Evolutionary conservation across 805 yeast genomes (phyloP).

Genomic region (Lachancea thermotolerans): DNA sequence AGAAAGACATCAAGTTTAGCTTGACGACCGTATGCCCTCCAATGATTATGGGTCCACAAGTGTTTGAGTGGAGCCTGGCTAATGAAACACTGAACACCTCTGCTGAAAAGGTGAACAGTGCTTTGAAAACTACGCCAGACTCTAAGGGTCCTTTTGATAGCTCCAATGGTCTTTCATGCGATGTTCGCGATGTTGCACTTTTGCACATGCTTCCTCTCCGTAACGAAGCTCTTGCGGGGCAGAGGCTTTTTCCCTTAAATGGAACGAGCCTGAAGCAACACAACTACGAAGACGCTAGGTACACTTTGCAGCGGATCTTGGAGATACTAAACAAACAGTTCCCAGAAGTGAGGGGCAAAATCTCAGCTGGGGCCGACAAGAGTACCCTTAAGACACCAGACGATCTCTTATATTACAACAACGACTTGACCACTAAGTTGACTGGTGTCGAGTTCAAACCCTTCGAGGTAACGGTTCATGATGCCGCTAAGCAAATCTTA

Average conservation of each 20-base stretch:
- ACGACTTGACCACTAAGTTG: constrained; percentile 7
- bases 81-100: constrained; percentile 39
- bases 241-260: constrained; percentile 29
- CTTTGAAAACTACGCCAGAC: constrained; percentile 25
- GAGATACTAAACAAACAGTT: constrained; percentile 33
- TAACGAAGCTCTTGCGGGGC: constrained; percentile 28
- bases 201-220: constrained; percentile 50
- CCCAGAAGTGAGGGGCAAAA: constrained; percentile 38
- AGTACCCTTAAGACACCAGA: constrained; percentile 6
- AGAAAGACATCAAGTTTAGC: constrained; percentile 34
- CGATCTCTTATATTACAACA: constrained; percentile 5
- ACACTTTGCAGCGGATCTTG: constrained; percentile 25
- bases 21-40: constrained; percentile 48
- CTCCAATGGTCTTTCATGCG: constrained; percentile 34
- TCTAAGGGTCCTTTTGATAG: constrained; percentile 11
- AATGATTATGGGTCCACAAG: constrained; percentile 56
- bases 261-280: constrained; percentile 20
- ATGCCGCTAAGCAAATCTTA: constrained; percentile 39
- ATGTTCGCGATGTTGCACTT: constrained; percentile 57
- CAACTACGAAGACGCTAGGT: constrained; percentile 20
- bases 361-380: constrained; percentile 34
- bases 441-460: constrained; percentile 30
- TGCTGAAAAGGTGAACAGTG: constrained; percentile 32
- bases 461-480: constrained; percentile 37
- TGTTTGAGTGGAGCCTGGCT: constrained; percentile 37